Evolutionary conservation across 2,329 filamentous ascomycete genomes (phyloP).

Genomic region (Beauveria asiatica): DNA sequence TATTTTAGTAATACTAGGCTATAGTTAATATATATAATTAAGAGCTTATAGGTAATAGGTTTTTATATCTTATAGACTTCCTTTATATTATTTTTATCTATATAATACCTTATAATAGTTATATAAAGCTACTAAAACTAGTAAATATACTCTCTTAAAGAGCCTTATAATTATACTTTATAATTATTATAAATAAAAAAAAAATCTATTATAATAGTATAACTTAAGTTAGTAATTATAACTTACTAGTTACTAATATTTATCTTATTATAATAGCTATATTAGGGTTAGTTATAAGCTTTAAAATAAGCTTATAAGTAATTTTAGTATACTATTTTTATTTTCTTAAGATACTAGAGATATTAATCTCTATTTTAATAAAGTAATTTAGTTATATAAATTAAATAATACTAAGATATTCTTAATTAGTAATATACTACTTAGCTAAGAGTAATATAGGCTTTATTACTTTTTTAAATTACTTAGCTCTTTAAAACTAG

Average conservation of each 20-base stretch:
- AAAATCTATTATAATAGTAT: constrained; percentile 9
- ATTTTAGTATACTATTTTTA: constrained; percentile 15
- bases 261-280: too few species aligned
- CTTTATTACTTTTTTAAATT: not conserved
- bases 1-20: constrained; percentile 16
- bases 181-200: not conserved
- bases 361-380: constrained; percentile 16
- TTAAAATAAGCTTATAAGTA: not conserved
- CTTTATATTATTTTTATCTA: constrained; percentile 18
- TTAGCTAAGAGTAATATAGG: constrained; percentile 13
- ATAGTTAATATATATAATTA: constrained; percentile 10
- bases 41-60: not conserved
- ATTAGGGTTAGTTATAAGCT: not conserved
- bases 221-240: constrained; percentile 13
- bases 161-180: not conserved
- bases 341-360: constrained; percentile 17
- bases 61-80: constrained; percentile 20
- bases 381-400: constrained; percentile 18
- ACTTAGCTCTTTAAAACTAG: constrained; percentile 4
- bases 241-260: too few species aligned
- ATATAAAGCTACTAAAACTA: constrained; percentile 21
- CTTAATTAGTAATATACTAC: constrained; percentile 15
- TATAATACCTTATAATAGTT: constrained; percentile 16
- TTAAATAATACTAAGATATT: constrained; percentile 13
- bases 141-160: constrained; percentile 16